These are phyloP conservation scores for Coprinopsis sp. DNA, from an alignment of 768 basidiomycete genomes.

Conservation along the genomic window DNA sequence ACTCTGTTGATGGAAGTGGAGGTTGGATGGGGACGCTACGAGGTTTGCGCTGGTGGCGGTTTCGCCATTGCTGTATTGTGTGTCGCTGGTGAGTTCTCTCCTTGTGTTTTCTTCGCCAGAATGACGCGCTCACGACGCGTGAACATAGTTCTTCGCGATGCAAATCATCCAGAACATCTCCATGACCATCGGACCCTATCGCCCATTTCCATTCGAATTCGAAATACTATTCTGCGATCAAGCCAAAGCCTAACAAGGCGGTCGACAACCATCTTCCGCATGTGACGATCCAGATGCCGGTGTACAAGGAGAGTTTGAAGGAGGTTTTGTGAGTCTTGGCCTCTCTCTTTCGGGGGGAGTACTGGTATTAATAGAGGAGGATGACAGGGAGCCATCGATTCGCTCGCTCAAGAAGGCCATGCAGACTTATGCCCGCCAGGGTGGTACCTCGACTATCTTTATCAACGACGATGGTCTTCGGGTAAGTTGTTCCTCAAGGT, in stretches of 20 bases:
- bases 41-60: slow-evolving; percentile 63
- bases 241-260: slow-evolving; percentile 43
- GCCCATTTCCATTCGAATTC: slow-evolving; percentile 77
- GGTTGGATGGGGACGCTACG: slow-evolving; percentile 52
- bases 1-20: slow-evolving; percentile 61
- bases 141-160: slow-evolving; percentile 63
- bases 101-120: slow-evolving; percentile 17
- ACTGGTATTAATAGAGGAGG: not conserved
- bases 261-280: slow-evolving; percentile 63
- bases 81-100: slow-evolving; percentile 50
- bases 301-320: slow-evolving; percentile 77
- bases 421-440: slow-evolving; percentile 84
- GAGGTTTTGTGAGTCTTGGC: slow-evolving; percentile 64
- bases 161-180: slow-evolving; percentile 65
- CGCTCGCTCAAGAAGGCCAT: slow-evolving; percentile 75
- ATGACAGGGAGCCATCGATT: slow-evolving; percentile 58
- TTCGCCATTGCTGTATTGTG: slow-evolving; percentile 66
- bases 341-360: not conserved
- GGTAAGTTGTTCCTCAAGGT: slow-evolving; percentile 13
- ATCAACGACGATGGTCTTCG: slow-evolving; percentile 76
- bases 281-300: slow-evolving; percentile 78
- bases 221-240: slow-evolving; percentile 70
- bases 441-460: slow-evolving; percentile 72
- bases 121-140: slow-evolving; percentile 19
- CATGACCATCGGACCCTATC: slow-evolving; percentile 75